phyloP scores from a whole-genome alignment of 371 early-diverging fungal genomes.

The Mortierella sp. region DNA sequence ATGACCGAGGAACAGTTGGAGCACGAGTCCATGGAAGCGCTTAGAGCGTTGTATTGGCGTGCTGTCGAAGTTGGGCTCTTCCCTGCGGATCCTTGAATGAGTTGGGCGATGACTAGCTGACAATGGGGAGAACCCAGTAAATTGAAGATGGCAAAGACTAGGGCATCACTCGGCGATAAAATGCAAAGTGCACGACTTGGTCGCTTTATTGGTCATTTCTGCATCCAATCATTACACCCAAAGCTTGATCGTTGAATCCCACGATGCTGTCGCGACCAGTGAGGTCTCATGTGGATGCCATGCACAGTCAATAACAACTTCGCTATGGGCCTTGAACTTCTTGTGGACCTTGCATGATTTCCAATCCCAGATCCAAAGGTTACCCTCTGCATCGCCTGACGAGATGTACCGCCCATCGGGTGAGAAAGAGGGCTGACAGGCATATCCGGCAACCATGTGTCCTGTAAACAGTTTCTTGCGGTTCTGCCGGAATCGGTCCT shows the following conservation, averaged over 20 bases:
- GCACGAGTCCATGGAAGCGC: neutral
- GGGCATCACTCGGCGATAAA: too few species aligned
- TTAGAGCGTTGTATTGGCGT: constrained; percentile 5
- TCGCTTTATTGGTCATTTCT: too few species aligned
- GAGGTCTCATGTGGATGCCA: constrained; percentile 97
- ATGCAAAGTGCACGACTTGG: too few species aligned
- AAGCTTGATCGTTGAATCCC: constrained; percentile 96
- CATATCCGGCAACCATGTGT: constrained; percentile 95
- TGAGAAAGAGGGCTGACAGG: constrained; percentile 93
- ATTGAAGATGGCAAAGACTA: too few species aligned
- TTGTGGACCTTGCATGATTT: constrained; percentile 83
- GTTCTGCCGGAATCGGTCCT: constrained; percentile 88
- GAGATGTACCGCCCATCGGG: constrained; percentile 91
- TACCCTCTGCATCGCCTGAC: constrained; percentile 94
- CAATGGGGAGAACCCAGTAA: too few species aligned
- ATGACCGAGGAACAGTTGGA: neutral
- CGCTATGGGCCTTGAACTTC: constrained; percentile 91
- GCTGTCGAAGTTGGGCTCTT: constrained; percentile 13
- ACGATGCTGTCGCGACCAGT: constrained; percentile 93
- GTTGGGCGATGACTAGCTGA: too few species aligned
- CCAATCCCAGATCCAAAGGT: constrained; percentile 97
- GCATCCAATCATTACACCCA: constrained; percentile 84
- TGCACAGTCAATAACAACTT: constrained; percentile 87
- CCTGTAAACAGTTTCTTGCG: constrained; percentile 93
- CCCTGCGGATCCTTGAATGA: neutral